Evolutionary conservation across 768 basidiomycete genomes (phyloP).

Genomic region (Serendipita sp.): DNA sequence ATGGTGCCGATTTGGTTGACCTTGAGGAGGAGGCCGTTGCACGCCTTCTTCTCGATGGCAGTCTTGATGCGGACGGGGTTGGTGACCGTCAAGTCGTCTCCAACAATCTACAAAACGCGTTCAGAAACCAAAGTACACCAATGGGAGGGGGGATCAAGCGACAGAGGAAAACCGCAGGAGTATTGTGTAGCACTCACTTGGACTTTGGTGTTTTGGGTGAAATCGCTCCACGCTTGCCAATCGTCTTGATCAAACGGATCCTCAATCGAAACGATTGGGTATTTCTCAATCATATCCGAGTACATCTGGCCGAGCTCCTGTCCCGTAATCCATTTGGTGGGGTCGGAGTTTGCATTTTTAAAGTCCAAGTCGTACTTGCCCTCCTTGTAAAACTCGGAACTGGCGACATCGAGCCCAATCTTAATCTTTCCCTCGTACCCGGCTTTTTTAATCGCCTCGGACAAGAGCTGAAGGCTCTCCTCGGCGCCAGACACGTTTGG

Average conservation of each 20-base stretch:
- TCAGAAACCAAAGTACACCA: too few species aligned
- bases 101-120: slow-evolving; percentile 45
- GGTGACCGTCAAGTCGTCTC: slow-evolving; percentile 95
- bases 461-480: slow-evolving; percentile 89
- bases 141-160: too few species aligned
- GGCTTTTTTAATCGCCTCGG: slow-evolving; percentile 93
- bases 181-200: slow-evolving; percentile 17
- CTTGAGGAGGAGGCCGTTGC: slow-evolving; percentile 97
- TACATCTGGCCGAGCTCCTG: slow-evolving; percentile 87
- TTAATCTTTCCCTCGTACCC: slow-evolving; percentile 98
- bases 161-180: too few species aligned
- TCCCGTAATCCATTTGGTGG: slow-evolving; percentile 90
- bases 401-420: slow-evolving; percentile 96
- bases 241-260: slow-evolving; percentile 99
- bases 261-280: slow-evolving; percentile 90
- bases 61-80: slow-evolving; percentile 96
- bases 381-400: slow-evolving; percentile 99
- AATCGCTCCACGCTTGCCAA: slow-evolving; percentile 95
- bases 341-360: slow-evolving; percentile 99
- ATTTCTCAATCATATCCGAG: slow-evolving; percentile 71
- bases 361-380: slow-evolving; percentile 98
- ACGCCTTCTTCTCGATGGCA: slow-evolving; percentile 98
- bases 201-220: slow-evolving; percentile 62
- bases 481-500: slow-evolving; percentile 96
- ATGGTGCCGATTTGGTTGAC: slow-evolving; percentile 99